Conservation (phyloP, 441 rosid species). For the Adansonia grandidieri region DNA sequence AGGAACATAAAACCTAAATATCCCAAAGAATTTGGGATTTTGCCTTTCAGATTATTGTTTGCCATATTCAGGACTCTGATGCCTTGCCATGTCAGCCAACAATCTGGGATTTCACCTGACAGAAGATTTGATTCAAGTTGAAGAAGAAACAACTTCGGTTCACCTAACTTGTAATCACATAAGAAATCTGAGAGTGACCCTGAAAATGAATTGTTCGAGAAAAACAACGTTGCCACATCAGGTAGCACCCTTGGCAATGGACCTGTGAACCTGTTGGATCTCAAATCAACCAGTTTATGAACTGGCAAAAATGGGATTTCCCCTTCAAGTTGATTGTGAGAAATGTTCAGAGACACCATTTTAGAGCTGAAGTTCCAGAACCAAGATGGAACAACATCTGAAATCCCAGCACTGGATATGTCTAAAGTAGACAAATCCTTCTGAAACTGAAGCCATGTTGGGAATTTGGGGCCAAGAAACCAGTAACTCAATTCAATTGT, state of each 20-base stretch:
- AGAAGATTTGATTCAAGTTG: constrained; percentile 13
- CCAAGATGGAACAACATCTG: constrained; percentile 20
- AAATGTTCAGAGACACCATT: constrained; percentile 7
- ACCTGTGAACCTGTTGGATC: constrained; percentile 21
- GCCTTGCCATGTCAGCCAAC: constrained; percentile 15
- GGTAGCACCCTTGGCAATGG: not conserved
- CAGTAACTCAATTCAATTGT: constrained; percentile 4
- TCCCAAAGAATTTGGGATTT: constrained; percentile 25
- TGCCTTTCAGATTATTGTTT: constrained; percentile 16
- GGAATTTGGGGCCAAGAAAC: constrained; percentile 20
- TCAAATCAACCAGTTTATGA: constrained; percentile 12
- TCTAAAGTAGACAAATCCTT: constrained; percentile 6
- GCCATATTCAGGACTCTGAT: not conserved
- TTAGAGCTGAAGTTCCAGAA: constrained; percentile 21
- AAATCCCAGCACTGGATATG: constrained; percentile 23
- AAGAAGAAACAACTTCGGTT: not conserved
- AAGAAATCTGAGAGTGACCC: constrained; percentile 19
- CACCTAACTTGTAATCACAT: not conserved
- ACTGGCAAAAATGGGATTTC: not conserved
- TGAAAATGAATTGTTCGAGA: constrained; percentile 30
- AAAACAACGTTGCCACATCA: constrained; percentile 7
- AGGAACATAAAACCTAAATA: not conserved
- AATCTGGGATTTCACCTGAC: constrained; percentile 26
- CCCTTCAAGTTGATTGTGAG: constrained; percentile 18
- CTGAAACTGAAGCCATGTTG: constrained; percentile 21